These are phyloP conservation scores for Dactylella cylindrospora DNA, from an alignment of 2,329 filamentous ascomycete species.

Conservation along the genomic window DNA sequence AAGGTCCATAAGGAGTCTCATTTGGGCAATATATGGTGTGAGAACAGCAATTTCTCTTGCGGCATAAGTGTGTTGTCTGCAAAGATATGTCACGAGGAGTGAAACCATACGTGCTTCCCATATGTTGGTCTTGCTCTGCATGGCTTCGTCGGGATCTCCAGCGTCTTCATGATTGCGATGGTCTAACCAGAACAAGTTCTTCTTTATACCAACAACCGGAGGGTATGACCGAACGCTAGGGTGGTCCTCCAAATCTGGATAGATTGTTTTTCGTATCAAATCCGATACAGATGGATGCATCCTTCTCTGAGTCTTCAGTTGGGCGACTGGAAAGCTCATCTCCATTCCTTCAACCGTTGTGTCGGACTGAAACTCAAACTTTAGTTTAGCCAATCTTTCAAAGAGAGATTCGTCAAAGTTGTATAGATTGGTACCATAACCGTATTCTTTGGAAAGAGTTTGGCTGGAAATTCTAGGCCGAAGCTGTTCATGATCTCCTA, in stretches of 20 bases:
- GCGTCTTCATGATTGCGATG: conserved; percentile 58
- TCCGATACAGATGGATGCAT: conserved; percentile 66
- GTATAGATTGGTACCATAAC: conserved; percentile 50
- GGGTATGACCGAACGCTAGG: conserved; percentile 53
- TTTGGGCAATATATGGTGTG: conserved; percentile 58
- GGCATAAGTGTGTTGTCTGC: conserved; percentile 58
- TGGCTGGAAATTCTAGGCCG: conserved; percentile 62
- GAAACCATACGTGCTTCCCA: conserved; percentile 47
- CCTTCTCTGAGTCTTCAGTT: conserved; percentile 62
- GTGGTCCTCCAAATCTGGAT: conserved; percentile 61
- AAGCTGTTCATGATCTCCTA: conserved; percentile 66
- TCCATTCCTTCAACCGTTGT: conserved; percentile 45
- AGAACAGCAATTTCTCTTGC: conserved; percentile 68
- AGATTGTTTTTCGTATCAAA: conserved; percentile 62
- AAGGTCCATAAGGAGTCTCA: conserved; percentile 49
- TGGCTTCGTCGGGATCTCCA: conserved; percentile 49
- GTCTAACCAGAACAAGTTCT: conserved; percentile 64
- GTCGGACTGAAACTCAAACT: conserved; percentile 14
- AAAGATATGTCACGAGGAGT: conserved; percentile 55
- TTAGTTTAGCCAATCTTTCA: conserved; percentile 58
- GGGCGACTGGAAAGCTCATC: conserved; percentile 54
- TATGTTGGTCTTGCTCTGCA: conserved; percentile 51
- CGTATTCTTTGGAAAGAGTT: conserved; percentile 58
- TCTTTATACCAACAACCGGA: conserved; percentile 59
- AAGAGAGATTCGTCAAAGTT: conserved; percentile 64